Base-by-base conservation (phyloP, 352 stramenopile genomes). In the Phytopythium aichiense region DNA sequence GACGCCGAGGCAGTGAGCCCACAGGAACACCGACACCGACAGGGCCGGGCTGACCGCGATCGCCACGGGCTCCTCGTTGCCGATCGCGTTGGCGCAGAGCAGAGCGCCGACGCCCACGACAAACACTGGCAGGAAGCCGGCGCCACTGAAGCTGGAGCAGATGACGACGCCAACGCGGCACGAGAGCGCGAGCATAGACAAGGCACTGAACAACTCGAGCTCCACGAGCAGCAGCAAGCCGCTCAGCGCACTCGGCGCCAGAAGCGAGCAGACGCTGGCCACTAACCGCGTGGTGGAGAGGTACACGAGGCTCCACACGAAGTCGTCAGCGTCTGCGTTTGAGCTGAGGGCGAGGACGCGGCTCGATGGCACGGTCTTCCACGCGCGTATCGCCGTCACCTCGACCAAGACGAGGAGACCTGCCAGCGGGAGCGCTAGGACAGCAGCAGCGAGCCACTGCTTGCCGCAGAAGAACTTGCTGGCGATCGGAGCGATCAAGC, bases 191-290 rank as follows among this genome's bases (percentile, higher is more conserved):
- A 35, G 13, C 53, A 35, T 28, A 2, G 53, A 31, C 18, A 58
- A 16, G n/a, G 25, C 28, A 15, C 12, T 56, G 51, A 56, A 56
- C 28, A 58, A 22, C 53, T 58, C 53, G 53, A 58, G 53, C 23
- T 58, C 9, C 53, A 20, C 53, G 33, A 58, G 53, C 15, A 35
- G 35, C 33, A 58, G 23, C 35, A 58, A 13, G 4, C 31, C 31
- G 15, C 11, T 15, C 20, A 48, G 7, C 7, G 35, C 53, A 35
- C 28, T 49, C 4, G 53, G 53, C 16, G 53, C 35, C 53, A 58
- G 53, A 0, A 58, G 37, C 13, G 53, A 45, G 18, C 28, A 30
- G n/a, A 49, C 15, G n/a, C 33, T 23, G 37, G 53, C 53, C 1
- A 22, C 53, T 6, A 49, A 20, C 12, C 53, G 53, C 37, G 53